phyloP scores from a whole-genome alignment of 352 stramenopile genomes.

The Phytophthora megakarya region DNA sequence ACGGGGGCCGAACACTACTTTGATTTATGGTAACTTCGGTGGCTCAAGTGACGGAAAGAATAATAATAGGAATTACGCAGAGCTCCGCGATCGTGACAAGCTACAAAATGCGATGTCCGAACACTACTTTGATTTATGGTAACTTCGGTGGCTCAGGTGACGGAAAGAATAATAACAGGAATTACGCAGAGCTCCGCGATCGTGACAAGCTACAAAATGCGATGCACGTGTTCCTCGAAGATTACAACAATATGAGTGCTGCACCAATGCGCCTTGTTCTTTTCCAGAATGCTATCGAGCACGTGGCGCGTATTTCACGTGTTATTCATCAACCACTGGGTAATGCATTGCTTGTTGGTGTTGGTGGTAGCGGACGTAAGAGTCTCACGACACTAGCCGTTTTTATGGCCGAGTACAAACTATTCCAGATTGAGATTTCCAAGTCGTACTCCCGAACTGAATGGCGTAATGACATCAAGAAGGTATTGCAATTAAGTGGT shows the following conservation, averaged over 20 bases:
- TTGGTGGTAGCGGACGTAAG: conserved; percentile 93
- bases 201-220: conserved; percentile 72
- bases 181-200: conserved; percentile 91
- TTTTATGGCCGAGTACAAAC: conserved; percentile 94
- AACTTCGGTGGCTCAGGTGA: conserved; percentile 80
- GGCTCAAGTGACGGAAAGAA: conserved; percentile 51
- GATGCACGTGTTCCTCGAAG: conserved; percentile 93
- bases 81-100: conserved; percentile 83
- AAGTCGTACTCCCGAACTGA: conserved; percentile 93
- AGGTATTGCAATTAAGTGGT: conserved; percentile 77
- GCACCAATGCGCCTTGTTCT: conserved; percentile 95
- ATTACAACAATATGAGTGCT: conserved; percentile 96
- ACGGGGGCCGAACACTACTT: conserved; percentile 56
- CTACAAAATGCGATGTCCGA: conserved; percentile 87
- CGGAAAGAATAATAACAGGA: conserved; percentile 60
- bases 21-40: conserved; percentile 93
- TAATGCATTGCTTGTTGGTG: conserved; percentile 93
- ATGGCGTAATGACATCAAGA: conserved; percentile 94
- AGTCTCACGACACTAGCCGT: conserved; percentile 92
- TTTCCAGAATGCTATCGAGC: conserved; percentile 95
- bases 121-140: conserved; percentile 86
- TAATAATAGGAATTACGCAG: conserved; percentile 81
- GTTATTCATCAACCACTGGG: conserved; percentile 94
- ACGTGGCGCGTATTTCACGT: conserved; percentile 92
- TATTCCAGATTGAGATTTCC: conserved; percentile 97